These are phyloP conservation scores for Narthecium ossifragum DNA, from an alignment of 106 monocot genomes.

Conservation along the genomic window DNA sequence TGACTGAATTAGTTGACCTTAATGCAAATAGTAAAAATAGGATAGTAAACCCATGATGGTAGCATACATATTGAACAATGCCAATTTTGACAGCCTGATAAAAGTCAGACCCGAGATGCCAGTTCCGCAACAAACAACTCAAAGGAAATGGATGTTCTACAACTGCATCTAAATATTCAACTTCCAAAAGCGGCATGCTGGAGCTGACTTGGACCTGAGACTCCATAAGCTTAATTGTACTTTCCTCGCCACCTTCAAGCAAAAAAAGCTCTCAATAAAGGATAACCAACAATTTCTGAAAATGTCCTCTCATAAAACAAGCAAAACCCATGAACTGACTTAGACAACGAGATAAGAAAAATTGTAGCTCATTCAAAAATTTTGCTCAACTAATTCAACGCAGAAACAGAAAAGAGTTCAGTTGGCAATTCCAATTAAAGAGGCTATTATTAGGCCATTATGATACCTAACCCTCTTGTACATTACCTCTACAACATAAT, in stretches of 20 bases:
- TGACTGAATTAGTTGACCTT: neutral
- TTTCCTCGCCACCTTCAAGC: constrained; percentile 79
- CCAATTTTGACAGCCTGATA: constrained; percentile 97
- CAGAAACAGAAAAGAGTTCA: no score
- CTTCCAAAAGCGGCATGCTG: constrained; percentile 67
- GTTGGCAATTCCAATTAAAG: no score
- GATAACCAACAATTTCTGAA: no score
- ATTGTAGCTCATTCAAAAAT: no score
- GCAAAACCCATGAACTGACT: no score
- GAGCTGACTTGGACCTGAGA: constrained; percentile 35
- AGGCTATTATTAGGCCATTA: no score
- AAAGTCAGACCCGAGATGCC: constrained; percentile 86
- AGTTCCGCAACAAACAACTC: constrained; percentile 66
- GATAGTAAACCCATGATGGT: no score
- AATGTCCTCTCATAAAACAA: no score
- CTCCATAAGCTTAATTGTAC: constrained; percentile 90
- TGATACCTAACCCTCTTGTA: no score
- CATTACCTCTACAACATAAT: no score
- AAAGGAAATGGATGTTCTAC: constrained; percentile 95
- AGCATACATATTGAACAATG: constrained; percentile 97
- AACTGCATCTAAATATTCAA: constrained; percentile 54
- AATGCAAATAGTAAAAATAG: constrained; percentile 6
- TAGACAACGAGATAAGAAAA: no score
- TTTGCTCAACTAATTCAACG: no score
- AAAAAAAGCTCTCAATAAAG: neutral